phyloP scores from a whole-genome alignment of 2,329 filamentous ascomycete species.

The Aspergillus puulaauensis region DNA sequence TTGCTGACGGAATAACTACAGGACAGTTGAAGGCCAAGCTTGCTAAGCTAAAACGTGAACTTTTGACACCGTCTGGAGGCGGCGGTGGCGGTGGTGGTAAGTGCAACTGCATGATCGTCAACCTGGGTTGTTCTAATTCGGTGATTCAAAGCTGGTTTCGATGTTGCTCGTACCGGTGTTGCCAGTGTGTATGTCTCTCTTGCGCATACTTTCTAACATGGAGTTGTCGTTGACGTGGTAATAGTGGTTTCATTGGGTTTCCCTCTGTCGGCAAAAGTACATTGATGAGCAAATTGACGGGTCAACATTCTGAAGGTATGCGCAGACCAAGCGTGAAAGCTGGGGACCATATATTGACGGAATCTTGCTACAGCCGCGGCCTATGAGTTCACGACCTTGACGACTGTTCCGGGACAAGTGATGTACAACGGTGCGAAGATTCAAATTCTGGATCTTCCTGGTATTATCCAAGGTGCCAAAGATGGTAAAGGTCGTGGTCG shows the following conservation, averaged over 20 bases:
- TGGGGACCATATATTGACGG: constrained; percentile 62
- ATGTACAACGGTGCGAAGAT: constrained; percentile 95
- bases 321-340: constrained; percentile 84
- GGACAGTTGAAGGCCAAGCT: constrained; percentile 95
- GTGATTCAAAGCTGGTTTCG: constrained; percentile 69
- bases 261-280: constrained; percentile 98
- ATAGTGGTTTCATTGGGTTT: constrained; percentile 86
- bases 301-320: constrained; percentile 83
- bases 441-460: constrained; percentile 96
- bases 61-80: constrained; percentile 76
- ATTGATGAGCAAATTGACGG: constrained; percentile 89
- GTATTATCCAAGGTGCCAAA: constrained; percentile 98
- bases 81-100: constrained; percentile 69
- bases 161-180: constrained; percentile 95
- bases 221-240: constrained; percentile 13
- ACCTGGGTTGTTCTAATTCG: not conserved
- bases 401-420: constrained; percentile 94
- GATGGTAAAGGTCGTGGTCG: constrained; percentile 96
- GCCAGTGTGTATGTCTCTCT: constrained; percentile 68
- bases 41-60: constrained; percentile 94
- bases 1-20: constrained; percentile 31
- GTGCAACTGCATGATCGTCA: constrained; percentile 1
- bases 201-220: not conserved
- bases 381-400: constrained; percentile 98
- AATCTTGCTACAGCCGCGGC: constrained; percentile 63